Evolutionary conservation across 1,284 basidiomycete genomes (phyloP).

Genomic region (Trametes polyzona): DNA sequence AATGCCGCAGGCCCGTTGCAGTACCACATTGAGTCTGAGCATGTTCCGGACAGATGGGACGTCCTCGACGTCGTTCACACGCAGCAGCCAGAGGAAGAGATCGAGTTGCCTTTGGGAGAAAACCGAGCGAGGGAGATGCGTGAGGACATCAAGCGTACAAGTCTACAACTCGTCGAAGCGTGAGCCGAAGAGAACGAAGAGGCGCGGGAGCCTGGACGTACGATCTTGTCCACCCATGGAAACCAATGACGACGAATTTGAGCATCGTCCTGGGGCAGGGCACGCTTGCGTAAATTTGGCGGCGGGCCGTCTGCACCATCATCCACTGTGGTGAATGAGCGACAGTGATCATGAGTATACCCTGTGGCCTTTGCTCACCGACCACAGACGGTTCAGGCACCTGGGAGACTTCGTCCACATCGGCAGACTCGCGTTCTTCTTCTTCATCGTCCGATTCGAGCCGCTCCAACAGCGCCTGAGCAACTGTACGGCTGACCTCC

Average conservation of each 20-base stretch:
- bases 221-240: constrained; percentile 7
- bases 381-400: background rate
- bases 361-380: background rate
- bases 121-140: constrained; percentile 11
- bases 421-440: background rate
- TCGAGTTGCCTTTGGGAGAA: constrained; percentile 16
- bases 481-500: background rate
- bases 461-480: background rate
- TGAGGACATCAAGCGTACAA: constrained; percentile 13
- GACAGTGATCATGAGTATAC: background rate
- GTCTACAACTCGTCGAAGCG: background rate
- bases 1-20: constrained; percentile 10
- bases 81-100: constrained; percentile 13
- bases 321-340: background rate
- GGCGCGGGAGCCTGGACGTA: background rate
- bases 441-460: background rate
- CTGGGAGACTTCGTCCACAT: background rate
- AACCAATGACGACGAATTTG: background rate
- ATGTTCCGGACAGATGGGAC: constrained; percentile 8
- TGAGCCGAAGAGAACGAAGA: background rate
- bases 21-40: background rate
- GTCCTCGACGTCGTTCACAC: constrained; percentile 9
- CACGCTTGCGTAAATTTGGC: background rate
- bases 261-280: background rate
- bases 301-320: background rate